phyloP scores from a whole-genome alignment of 805 yeast genomes.

The Kuraishia cidri region DNA sequence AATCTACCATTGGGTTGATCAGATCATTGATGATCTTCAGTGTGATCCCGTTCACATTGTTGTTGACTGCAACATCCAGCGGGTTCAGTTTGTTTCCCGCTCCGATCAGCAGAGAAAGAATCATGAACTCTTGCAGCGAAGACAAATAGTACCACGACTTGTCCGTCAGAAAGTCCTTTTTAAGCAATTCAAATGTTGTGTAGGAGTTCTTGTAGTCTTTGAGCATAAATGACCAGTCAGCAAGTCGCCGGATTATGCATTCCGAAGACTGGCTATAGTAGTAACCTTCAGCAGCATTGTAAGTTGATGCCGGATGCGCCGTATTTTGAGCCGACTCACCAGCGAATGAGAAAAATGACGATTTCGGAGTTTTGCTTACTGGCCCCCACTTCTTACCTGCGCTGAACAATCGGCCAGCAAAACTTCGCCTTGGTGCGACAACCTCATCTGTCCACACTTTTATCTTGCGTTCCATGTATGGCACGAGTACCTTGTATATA shows the following conservation, averaged over 20 bases:
- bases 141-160: constrained; percentile 79
- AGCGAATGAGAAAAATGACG: constrained; percentile 20
- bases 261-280: constrained; percentile 61
- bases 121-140: constrained; percentile 82
- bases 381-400: constrained; percentile 51
- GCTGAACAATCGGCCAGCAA: constrained; percentile 64
- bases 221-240: constrained; percentile 90
- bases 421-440: constrained; percentile 66
- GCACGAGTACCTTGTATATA: constrained; percentile 44
- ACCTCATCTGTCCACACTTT: constrained; percentile 79
- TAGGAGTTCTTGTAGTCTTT: constrained; percentile 82
- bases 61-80: constrained; percentile 13
- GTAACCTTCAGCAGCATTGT: constrained; percentile 41
- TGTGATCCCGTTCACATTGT: constrained; percentile 25
- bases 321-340: constrained; percentile 5
- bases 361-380: constrained; percentile 19
- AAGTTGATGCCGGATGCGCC: constrained; percentile 21
- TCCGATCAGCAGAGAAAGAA: constrained; percentile 60
- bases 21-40: constrained; percentile 42
- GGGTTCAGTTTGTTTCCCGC: constrained; percentile 37
- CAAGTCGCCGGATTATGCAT: constrained; percentile 69
- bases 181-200: constrained; percentile 72
- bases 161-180: constrained; percentile 68
- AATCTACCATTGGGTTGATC: constrained; percentile 56
- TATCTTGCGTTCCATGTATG: constrained; percentile 82